These are phyloP conservation scores for Pelargonium cotyledonis DNA, from an alignment of 441 rosid genomes.

Conservation along the genomic window DNA sequence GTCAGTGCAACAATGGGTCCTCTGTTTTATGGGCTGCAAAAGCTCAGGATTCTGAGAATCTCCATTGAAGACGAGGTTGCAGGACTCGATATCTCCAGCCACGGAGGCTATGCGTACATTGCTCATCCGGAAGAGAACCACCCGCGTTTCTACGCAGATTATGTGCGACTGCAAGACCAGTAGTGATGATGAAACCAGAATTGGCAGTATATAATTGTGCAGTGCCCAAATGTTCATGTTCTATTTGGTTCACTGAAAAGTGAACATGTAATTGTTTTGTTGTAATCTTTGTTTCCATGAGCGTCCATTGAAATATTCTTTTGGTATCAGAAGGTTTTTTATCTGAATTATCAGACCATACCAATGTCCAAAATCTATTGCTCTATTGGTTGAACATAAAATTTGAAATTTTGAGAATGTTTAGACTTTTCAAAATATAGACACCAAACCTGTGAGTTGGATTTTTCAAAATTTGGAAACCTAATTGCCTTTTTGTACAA, in stretches of 20 bases:
- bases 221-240: neutral
- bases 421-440: no score
- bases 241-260: neutral
- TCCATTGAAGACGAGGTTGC: slow-evolving; percentile 44
- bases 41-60: slow-evolving; percentile 44
- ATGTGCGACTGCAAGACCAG: slow-evolving; percentile 25
- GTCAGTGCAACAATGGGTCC: slow-evolving; percentile 69
- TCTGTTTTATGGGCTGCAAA: slow-evolving; percentile 49
- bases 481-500: no score
- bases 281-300: neutral
- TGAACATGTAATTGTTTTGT: neutral
- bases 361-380: no score
- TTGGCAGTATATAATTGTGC: neutral
- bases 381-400: no score
- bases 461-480: no score
- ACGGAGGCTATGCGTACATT: slow-evolving; percentile 50
- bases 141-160: slow-evolving; percentile 32
- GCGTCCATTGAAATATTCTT: neutral
- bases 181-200: neutral
- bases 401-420: no score
- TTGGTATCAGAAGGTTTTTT: no score
- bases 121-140: slow-evolving; percentile 33
- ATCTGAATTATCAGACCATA: no score
- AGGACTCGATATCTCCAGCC: slow-evolving; percentile 55
- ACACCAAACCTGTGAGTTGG: no score